A percentile compares a stretch with the other conserved stretches of the same genome.
Conservation (phyloP, 371 early-diverging fungal species). For the Mucor indicus region DNA sequence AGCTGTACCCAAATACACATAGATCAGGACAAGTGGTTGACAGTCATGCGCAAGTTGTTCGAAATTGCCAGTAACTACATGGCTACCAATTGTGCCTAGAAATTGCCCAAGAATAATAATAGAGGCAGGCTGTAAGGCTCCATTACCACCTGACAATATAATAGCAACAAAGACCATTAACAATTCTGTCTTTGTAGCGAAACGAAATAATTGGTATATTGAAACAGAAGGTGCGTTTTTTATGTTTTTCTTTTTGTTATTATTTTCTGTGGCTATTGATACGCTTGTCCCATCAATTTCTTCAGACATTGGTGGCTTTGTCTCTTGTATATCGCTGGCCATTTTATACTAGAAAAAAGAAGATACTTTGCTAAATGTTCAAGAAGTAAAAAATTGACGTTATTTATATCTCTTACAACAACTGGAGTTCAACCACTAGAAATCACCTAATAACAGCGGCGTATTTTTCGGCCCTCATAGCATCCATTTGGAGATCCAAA, state of each 20-base stretch:
- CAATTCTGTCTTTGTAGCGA: constrained; percentile 21
- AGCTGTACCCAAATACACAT: constrained; percentile 36
- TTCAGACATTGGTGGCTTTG: no score
- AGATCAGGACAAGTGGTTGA: constrained; percentile 24
- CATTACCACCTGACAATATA: constrained; percentile 24
- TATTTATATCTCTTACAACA: no score
- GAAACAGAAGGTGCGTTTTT: constrained; percentile 27
- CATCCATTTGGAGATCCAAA: no score
- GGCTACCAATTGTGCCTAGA: not conserved
- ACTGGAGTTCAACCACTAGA: no score
- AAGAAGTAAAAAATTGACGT: no score
- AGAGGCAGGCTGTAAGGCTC: constrained; percentile 33
- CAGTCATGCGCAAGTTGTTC: no score
- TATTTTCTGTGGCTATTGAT: constrained; percentile 8
- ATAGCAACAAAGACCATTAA: constrained; percentile 22
- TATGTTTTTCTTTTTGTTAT: constrained; percentile 25
- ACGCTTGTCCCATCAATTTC: no score
- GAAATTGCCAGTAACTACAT: constrained; percentile 5
- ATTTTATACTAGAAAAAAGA: no score
- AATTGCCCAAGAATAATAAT: constrained; percentile 34
- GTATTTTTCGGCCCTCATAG: no score
- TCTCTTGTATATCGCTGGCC: no score
- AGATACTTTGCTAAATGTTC: no score
- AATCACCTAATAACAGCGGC: no score
- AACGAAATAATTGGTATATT: constrained; percentile 31